Evolutionary conservation across 495 filamentous ascomycete genomes (phyloP).

Genomic region (Aspergillus panamensis): DNA sequence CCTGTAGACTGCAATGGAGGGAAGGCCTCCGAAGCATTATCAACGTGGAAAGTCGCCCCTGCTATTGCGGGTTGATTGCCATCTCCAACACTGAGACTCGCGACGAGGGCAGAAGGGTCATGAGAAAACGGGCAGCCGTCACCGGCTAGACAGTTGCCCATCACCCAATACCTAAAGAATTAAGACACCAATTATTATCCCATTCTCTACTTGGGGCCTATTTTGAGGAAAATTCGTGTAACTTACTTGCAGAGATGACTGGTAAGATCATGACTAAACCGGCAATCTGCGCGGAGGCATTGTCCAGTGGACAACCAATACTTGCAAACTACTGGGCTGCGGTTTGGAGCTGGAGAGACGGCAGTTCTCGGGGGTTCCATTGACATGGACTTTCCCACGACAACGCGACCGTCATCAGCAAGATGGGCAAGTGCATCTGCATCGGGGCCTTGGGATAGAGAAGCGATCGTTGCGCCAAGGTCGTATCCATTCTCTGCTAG

Average conservation of each 20-base stretch:
- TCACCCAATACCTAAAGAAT: slow-evolving; percentile 79
- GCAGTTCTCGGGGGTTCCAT: slow-evolving; percentile 65
- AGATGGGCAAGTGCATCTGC: slow-evolving; percentile 28
- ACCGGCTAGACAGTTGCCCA: slow-evolving; percentile 93
- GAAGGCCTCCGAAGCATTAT: slow-evolving; percentile 73
- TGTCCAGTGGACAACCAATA: slow-evolving; percentile 91
- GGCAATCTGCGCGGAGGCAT: slow-evolving; percentile 91
- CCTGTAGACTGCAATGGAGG: slow-evolving; percentile 62
- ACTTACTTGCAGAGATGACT: slow-evolving; percentile 98
- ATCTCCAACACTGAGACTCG: slow-evolving; percentile 61
- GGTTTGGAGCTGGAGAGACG: slow-evolving; percentile 67
- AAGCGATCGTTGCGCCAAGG: slow-evolving; percentile 80
- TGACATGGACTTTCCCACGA: slow-evolving; percentile 90
- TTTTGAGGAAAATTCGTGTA: not conserved
- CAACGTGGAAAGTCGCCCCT: slow-evolving; percentile 67
- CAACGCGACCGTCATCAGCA: slow-evolving; percentile 47
- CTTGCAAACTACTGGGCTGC: slow-evolving; percentile 87
- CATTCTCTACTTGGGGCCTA: slow-evolving; percentile 4
- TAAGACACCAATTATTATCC: slow-evolving; percentile 15
- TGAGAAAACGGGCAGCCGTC: slow-evolving; percentile 96
- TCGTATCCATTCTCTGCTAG: slow-evolving; percentile 90
- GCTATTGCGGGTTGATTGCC: slow-evolving; percentile 35
- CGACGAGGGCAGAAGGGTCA: slow-evolving; percentile 79
- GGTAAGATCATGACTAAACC: slow-evolving; percentile 94
- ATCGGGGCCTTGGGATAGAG: slow-evolving; percentile 67